Percentiles rank a stretch among this genome's conserved stretches.
phyloP scores from a whole-genome alignment of 2,329 filamentous ascomycete species.

The Trichophyton mentagrophytes region DNA sequence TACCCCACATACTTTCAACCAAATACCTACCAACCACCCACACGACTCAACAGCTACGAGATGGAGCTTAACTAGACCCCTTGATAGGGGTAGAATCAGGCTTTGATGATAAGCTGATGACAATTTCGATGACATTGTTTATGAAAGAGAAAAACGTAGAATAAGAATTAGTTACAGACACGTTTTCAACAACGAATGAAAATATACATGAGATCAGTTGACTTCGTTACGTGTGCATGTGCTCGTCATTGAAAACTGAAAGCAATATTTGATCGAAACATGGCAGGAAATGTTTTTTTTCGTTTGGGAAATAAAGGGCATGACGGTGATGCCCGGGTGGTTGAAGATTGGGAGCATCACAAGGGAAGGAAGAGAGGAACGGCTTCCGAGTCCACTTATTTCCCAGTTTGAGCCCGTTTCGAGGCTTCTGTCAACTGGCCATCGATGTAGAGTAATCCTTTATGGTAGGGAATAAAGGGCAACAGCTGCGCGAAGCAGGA shows the following conservation, averaged over 20 bases:
- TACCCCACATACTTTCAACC: background rate
- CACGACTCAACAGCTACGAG: constrained; percentile 1
- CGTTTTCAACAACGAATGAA: constrained; percentile 3
- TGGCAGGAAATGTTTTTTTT: background rate
- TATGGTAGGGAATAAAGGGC: background rate
- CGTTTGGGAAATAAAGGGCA: background rate
- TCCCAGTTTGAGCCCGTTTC: background rate
- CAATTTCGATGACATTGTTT: background rate
- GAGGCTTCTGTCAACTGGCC: background rate
- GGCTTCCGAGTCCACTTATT: background rate
- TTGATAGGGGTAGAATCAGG: background rate
- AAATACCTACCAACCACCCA: background rate
- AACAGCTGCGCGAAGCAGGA: background rate
- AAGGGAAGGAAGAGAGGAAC: background rate
- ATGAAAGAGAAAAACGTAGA: background rate
- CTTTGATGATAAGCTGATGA: background rate
- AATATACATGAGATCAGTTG: constrained; percentile 3
- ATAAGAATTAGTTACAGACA: background rate
- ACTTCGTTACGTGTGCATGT: background rate
- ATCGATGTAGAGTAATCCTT: background rate
- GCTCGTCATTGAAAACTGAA: background rate
- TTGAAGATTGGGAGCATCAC: background rate
- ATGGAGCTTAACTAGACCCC: background rate
- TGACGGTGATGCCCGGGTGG: background rate
- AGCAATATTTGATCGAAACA: background rate